phyloP scores from a whole-genome alignment of 2,329 filamentous ascomycete species.

The Trichoderma asperellum region DNA sequence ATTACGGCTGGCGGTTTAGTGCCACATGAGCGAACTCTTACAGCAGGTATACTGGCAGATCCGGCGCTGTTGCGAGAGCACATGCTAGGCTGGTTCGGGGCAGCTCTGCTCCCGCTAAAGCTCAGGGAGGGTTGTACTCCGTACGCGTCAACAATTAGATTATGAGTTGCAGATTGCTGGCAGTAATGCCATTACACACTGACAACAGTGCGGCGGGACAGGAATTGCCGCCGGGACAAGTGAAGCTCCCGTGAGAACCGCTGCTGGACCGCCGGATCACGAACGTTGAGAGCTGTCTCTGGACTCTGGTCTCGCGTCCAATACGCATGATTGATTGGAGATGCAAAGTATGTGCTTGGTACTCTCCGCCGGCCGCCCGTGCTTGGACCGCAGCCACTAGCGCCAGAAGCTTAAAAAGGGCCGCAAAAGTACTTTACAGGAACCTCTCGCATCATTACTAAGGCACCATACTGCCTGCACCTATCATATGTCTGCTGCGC shows the following conservation, averaged over 20 bases:
- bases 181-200: background rate
- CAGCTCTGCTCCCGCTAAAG: background rate
- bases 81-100: background rate
- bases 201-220: background rate
- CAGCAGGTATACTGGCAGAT: background rate
- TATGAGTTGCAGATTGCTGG: background rate
- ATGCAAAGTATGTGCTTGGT: background rate
- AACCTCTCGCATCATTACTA: background rate
- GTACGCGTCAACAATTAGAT: background rate
- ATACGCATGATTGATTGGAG: background rate
- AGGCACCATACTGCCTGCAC: too few species aligned
- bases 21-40: background rate
- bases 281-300: background rate
- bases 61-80: background rate
- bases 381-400: background rate
- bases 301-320: background rate
- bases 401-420: background rate
- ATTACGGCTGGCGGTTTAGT: constrained; percentile 2
- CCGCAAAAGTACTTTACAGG: background rate
- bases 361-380: background rate
- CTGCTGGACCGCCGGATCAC: background rate
- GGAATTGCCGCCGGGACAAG: background rate
- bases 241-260: background rate
- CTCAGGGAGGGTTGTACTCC: constrained; percentile 2
- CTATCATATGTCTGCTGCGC: background rate